Evolutionary conservation across 139 green algal genomes (phyloP).

Genomic region (Haematococcus lacustris): DNA sequence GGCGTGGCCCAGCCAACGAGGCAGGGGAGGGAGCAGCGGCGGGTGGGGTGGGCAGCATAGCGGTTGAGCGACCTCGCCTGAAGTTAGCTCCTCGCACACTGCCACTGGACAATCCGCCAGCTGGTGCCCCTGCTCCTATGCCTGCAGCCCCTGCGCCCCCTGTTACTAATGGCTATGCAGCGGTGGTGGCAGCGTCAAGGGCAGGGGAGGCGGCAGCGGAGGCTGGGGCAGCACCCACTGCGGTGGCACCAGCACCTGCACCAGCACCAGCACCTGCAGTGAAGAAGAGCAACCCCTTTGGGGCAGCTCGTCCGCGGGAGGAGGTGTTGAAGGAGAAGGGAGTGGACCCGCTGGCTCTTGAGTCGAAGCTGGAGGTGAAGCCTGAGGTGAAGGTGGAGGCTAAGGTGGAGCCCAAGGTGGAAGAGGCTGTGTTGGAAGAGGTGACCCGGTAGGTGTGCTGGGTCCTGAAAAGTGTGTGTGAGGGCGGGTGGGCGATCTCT

Average conservation of each 20-base stretch:
- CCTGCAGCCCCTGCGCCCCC: too few relatives aligned
- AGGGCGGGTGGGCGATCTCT: too few relatives aligned
- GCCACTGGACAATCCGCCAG: constrained; percentile 17
- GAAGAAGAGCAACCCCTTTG: constrained; percentile 68
- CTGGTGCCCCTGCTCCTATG: background rate
- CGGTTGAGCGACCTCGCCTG: constrained; percentile 44
- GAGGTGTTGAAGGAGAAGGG: constrained; percentile 86
- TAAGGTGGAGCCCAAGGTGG: too few relatives aligned
- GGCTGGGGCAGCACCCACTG: background rate
- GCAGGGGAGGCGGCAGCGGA: constrained; percentile 1
- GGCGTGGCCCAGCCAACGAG: too few relatives aligned
- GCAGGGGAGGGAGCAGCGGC: too few relatives aligned
- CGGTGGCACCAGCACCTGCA: constrained; percentile 1
- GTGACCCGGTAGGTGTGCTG: too few relatives aligned
- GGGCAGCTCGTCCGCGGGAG: constrained; percentile 74
- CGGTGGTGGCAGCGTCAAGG: background rate
- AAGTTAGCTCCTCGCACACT: constrained; percentile 55
- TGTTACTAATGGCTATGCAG: background rate
- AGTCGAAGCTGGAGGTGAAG: background rate
- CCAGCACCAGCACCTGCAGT: background rate
- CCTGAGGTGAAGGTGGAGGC: too few relatives aligned
- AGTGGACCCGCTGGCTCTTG: constrained; percentile 7
- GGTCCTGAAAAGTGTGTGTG: too few relatives aligned
- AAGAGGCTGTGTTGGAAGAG: too few relatives aligned
- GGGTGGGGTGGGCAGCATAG: too few relatives aligned